Conservation (phyloP, 108 stramenopile species). For the Skeletonema potamos region DNA sequence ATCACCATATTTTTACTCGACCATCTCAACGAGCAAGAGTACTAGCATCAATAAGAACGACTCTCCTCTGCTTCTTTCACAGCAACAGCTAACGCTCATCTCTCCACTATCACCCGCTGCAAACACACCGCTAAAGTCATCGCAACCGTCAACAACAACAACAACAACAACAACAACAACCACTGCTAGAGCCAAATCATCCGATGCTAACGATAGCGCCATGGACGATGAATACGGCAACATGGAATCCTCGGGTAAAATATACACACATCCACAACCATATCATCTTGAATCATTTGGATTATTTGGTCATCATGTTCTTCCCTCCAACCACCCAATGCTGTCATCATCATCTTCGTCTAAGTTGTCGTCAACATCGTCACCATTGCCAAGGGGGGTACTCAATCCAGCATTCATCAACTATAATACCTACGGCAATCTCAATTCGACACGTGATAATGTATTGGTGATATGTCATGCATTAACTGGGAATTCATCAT, state of each 20-base stretch:
- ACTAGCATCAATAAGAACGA: neutral
- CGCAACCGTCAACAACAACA: neutral
- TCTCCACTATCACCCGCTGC: neutral
- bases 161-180: neutral
- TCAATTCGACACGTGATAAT: slow-evolving; percentile 84
- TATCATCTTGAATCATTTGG: slow-evolving; percentile 67
- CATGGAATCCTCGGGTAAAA: slow-evolving; percentile 79
- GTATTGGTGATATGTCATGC: slow-evolving; percentile 95
- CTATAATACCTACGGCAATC: slow-evolving; percentile 90
- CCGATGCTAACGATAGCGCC: slow-evolving; percentile 14
- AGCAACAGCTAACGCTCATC: neutral
- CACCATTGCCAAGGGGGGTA: slow-evolving; percentile 41
- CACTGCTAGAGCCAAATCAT: neutral
- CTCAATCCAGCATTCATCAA: slow-evolving; percentile 77
- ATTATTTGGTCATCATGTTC: slow-evolving; percentile 31
- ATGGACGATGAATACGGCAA: slow-evolving; percentile 92
- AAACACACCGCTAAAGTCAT: neutral
- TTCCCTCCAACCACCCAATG: too few relatives aligned
- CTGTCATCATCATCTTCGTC: neutral
- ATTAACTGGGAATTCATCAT: slow-evolving; percentile 90
- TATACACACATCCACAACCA: slow-evolving; percentile 53
- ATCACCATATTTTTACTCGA: neutral
- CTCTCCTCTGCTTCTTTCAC: neutral
- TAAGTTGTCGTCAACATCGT: neutral
- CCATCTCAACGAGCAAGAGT: neutral